These are phyloP conservation scores for Penicillium alfredii DNA, from an alignment of 495 filamentous ascomycete genomes.

Conservation along the genomic window DNA sequence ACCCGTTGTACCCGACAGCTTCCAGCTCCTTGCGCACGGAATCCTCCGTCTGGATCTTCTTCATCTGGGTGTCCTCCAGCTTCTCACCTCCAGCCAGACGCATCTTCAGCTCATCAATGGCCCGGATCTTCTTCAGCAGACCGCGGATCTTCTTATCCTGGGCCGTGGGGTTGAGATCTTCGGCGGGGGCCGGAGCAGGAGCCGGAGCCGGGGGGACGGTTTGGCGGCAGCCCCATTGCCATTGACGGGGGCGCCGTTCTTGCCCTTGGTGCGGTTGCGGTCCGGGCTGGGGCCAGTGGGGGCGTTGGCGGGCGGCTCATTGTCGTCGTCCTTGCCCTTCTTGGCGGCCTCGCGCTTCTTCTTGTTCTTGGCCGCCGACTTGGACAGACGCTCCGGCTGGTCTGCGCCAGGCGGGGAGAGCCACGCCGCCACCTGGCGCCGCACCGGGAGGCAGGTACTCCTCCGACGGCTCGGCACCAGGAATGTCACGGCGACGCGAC, in stretches of 20 bases:
- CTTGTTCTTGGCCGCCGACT: conserved; percentile 93
- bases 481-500: conserved; percentile 61
- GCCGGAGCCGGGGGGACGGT: conserved; percentile 12
- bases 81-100: conserved; percentile 89
- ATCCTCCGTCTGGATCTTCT: conserved; percentile 91
- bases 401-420: conserved; percentile 47
- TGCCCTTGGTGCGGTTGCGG: conserved; percentile 32
- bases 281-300: conserved; percentile 47
- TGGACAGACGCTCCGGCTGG: conserved; percentile 70
- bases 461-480: conserved; percentile 65
- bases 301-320: conserved; percentile 53
- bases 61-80: conserved; percentile 94
- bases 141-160: conserved; percentile 86
- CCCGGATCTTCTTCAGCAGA: conserved; percentile 91
- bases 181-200: conserved; percentile 22
- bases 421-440: conserved; percentile 66
- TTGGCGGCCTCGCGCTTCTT: conserved; percentile 92
- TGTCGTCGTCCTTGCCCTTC: conserved; percentile 70
- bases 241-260: conserved; percentile 28
- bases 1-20: conserved; percentile 49
- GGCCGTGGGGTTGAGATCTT: conserved; percentile 33
- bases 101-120: conserved; percentile 98
- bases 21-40: conserved; percentile 75
- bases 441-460: conserved; percentile 59
- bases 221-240: conserved; percentile 15